These are phyloP conservation scores for Saccharomycopsis oosterbeekiorum DNA, from an alignment of 805 yeast genomes.

Conservation along the genomic window DNA sequence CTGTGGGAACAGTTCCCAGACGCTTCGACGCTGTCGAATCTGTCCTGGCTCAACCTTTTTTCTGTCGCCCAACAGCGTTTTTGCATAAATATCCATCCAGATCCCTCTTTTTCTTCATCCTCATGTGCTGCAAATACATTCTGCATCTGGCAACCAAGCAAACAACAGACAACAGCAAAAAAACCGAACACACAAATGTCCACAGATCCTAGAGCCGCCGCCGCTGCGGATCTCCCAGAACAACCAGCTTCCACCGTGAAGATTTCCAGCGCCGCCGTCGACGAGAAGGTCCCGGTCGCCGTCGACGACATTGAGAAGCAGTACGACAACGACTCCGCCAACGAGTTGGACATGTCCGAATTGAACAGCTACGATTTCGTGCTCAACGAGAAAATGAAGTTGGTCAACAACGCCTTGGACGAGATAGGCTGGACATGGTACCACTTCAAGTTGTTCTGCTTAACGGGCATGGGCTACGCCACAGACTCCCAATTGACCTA, in stretches of 20 bases:
- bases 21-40: too few species aligned
- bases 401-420: slow-evolving; percentile 43
- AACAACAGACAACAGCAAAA: neutral
- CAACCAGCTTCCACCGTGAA: neutral
- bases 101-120: neutral
- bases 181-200: neutral
- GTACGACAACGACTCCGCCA: neutral
- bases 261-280: neutral
- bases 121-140: neutral
- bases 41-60: too few species aligned
- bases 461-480: slow-evolving; percentile 49
- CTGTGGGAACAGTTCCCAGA: too few species aligned
- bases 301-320: slow-evolving; percentile 1
- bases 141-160: neutral
- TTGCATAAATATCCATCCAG: neutral
- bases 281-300: neutral
- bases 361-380: slow-evolving; percentile 26
- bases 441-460: slow-evolving; percentile 38
- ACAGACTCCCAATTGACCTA: slow-evolving; percentile 43
- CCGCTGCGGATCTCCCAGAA: neutral
- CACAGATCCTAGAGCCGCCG: neutral
- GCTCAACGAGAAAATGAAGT: slow-evolving; percentile 30
- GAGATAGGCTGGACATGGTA: slow-evolving; percentile 52
- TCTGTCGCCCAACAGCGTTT: neutral
- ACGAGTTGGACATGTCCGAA: slow-evolving; percentile 10